Evolutionary conservation across 768 basidiomycete species (phyloP), one percentile per base, ranked within the genome.

Genomic region (Hebeloma cylindrosporum): DNA sequence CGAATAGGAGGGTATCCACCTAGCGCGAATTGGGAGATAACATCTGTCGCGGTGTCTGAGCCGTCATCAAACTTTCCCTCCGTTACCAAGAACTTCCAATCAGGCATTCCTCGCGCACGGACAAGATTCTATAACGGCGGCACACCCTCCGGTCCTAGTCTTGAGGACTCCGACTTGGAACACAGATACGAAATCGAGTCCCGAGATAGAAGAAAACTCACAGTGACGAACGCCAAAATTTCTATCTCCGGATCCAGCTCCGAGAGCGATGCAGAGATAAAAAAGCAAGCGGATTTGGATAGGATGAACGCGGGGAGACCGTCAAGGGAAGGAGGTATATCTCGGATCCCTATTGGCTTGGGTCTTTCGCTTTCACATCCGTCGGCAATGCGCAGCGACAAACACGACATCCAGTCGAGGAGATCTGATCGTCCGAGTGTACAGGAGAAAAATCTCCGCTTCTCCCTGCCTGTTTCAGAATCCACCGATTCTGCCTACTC

Each of bases 81-180:
- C 7, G 16, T 49, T 17, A 54, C 48, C 43, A 52, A 45, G 29
- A 39, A 20, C n/a, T 37, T 45, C 16, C 43, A 50, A 10, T 72
- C 69, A 1, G 63, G 43, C 16, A 72, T 72, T 37, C 73, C 70
- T 11, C 66, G 69, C 2, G 63, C 60, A 39, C 63, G 59, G 10
- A 50, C 47, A 9, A 59, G 48, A 26, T 51, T 59, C 22, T 48
- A 60, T n/a, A 36, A 59, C 7, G 52, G 58, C 10, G 54, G 54
- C 27, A 40, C 56, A n/a, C 53, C 50, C 20, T 48, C 57, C 9
- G 51, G 53, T 7, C 44, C 49, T 13, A 60, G 50, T 5, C 47
- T 63, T 1, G 69, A 73, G 34, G 73, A 75, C 21, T 77, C 76
- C 8, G 74, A 78, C 40, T 40, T 73, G 3, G 74, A 77, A 45